phyloP scores from a whole-genome alignment of 306 rosid species.

The Ormosia semicastrata region DNA sequence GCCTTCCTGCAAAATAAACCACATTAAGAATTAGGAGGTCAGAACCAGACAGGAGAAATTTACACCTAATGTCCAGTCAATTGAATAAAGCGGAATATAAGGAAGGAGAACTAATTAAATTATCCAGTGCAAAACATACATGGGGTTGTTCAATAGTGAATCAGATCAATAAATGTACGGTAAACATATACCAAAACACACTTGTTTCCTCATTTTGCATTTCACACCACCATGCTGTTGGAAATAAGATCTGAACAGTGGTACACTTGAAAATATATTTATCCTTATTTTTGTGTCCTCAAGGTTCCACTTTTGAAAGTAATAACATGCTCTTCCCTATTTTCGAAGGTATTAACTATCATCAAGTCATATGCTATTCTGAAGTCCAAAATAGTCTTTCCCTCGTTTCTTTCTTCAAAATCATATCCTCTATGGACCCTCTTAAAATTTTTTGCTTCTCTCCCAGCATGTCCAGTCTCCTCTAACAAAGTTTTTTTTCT shows the following conservation, averaged over 20 bases:
- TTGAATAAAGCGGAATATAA: neutral
- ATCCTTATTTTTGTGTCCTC: too few relatives aligned
- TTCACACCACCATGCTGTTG: neutral
- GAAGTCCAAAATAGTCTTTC: neutral
- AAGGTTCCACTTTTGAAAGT: neutral
- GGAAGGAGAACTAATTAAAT: neutral
- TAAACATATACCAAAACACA: neutral
- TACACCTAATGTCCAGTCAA: neutral
- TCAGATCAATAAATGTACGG: neutral
- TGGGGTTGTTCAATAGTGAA: constrained; percentile 4
- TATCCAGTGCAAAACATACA: neutral
- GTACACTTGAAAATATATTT: too few relatives aligned
- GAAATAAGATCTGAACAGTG: neutral
- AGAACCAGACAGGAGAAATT: constrained; percentile 10
- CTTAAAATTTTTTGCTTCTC: neutral
- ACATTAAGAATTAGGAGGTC: neutral
- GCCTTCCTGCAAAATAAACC: constrained; percentile 68
- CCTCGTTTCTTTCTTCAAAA: neutral
- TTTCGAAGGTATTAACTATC: neutral
- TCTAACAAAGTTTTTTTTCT: neutral
- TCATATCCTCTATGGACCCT: neutral
- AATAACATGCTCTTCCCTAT: neutral
- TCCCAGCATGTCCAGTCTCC: neutral
- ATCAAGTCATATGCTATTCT: neutral
- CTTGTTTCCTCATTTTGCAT: neutral